These are phyloP conservation scores for Penicillium sp. DNA, from an alignment of 2,329 filamentous ascomycete species.

Conservation along the genomic window DNA sequence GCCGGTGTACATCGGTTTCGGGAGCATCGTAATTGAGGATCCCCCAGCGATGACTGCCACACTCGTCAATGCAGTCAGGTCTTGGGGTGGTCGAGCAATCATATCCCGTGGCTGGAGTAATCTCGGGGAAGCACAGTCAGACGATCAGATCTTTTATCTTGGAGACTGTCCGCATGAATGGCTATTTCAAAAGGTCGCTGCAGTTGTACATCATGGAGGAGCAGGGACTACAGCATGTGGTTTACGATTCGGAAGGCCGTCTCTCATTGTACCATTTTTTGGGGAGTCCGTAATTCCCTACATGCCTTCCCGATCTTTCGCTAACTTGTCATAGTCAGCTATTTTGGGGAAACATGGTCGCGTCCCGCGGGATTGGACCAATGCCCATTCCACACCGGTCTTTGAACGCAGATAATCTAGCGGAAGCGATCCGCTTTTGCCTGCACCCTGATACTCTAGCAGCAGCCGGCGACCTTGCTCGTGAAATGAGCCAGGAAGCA, in stretches of 20 bases:
- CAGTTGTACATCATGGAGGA: slow-evolving; percentile 50
- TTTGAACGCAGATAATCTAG: slow-evolving; percentile 39
- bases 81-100: slow-evolving; percentile 43
- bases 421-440: slow-evolving; percentile 39
- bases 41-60: slow-evolving; percentile 36
- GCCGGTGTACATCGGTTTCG: slow-evolving; percentile 49
- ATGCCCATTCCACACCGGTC: slow-evolving; percentile 40
- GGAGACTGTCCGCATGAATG: slow-evolving; percentile 50
- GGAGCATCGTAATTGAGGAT: slow-evolving; percentile 47
- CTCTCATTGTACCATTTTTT: slow-evolving; percentile 49
- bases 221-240: slow-evolving; percentile 50
- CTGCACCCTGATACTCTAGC: slow-evolving; percentile 30
- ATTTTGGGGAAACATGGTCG: slow-evolving; percentile 48
- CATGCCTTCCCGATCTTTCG: fast-evolving
- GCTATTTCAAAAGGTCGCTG: slow-evolving; percentile 48
- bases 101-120: slow-evolving; percentile 48
- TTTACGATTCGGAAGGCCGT: slow-evolving; percentile 44
- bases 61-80: slow-evolving; percentile 41
- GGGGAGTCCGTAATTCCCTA: slow-evolving; percentile 31
- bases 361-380: slow-evolving; percentile 42
- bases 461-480: slow-evolving; percentile 31
- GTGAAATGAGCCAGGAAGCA: slow-evolving; percentile 36
- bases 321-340: slow-evolving; percentile 30
- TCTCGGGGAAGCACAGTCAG: slow-evolving; percentile 28
- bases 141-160: slow-evolving; percentile 39